A percentile compares a stretch with the other conserved stretches of the same genome.
Evolutionary conservation across 179 eudicot genomes (phyloP).

Genomic region (Beta lomatogona): DNA sequence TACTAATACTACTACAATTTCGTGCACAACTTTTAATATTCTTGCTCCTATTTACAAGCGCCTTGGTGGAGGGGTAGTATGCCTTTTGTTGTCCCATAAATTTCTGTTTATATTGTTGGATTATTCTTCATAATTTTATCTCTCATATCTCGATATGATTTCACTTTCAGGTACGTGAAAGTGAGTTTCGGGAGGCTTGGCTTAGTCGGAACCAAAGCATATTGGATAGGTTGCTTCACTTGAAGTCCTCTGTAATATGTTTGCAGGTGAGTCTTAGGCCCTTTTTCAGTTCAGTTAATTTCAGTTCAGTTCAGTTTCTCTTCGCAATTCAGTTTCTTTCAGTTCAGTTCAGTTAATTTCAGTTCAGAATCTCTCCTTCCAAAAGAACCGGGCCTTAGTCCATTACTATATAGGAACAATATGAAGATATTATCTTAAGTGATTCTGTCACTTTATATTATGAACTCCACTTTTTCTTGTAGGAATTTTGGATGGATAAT

Average conservation of each 20-base stretch:
- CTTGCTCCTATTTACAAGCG: constrained; percentile 91
- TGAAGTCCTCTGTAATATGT: constrained; percentile 80
- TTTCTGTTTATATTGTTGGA: not conserved
- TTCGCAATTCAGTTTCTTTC: too few species aligned
- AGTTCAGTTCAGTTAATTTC: too few species aligned
- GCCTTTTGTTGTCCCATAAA: not conserved
- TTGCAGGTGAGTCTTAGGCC: constrained; percentile 53
- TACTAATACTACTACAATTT: constrained; percentile 25
- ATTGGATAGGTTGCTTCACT: constrained; percentile 65
- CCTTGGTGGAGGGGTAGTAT: constrained; percentile 65
- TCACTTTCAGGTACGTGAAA: constrained; percentile 51
- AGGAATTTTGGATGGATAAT: constrained; percentile 92
- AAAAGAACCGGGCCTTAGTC: too few species aligned
- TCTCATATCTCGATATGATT: not conserved
- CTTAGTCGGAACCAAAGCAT: constrained; percentile 55
- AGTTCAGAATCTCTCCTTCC: too few species aligned
- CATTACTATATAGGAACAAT: not conserved
- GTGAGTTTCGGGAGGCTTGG: constrained; percentile 67
- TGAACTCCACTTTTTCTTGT: not conserved
- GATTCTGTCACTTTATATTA: too few species aligned
- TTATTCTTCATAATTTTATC: not conserved
- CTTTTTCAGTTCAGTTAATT: too few species aligned
- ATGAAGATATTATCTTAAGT: too few species aligned
- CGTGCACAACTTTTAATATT: constrained; percentile 89
- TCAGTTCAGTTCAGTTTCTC: too few species aligned